A percentile compares a stretch with the other conserved stretches of the same genome.
Conservation (phyloP, 805 yeast species). For the Lipomyces sp. region DNA sequence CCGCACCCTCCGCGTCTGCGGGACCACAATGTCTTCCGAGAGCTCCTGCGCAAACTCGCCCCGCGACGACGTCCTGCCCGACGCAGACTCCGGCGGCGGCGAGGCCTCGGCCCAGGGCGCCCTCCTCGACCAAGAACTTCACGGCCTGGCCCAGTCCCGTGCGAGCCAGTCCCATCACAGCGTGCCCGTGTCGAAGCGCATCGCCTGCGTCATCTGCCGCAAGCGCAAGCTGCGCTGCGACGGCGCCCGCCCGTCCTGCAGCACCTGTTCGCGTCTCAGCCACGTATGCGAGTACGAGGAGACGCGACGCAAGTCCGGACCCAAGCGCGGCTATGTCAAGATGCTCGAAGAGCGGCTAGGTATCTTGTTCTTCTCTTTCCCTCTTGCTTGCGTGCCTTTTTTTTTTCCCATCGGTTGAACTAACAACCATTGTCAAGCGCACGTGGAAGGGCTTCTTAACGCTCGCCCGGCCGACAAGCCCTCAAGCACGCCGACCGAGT, state of each 20-base stretch:
- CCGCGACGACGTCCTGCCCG: no score
- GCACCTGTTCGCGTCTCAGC: slow-evolving; percentile 34
- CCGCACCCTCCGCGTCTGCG: no score
- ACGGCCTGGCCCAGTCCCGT: no score
- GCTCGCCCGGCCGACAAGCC: not conserved
- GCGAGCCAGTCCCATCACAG: no score
- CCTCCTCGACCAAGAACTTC: no score
- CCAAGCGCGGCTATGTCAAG: slow-evolving; percentile 38
- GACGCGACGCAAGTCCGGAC: slow-evolving; percentile 35
- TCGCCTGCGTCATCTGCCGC: slow-evolving; percentile 38
- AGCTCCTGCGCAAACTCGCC: no score
- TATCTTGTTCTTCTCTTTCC: not conserved
- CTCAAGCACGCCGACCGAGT: not conserved
- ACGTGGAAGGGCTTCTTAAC: slow-evolving; percentile 18
- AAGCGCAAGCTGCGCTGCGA: slow-evolving; percentile 38
- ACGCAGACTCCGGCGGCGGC: no score
- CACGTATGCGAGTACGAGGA: slow-evolving; percentile 37
- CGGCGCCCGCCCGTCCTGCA: slow-evolving; percentile 37
- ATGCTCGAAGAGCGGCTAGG: slow-evolving; percentile 35
- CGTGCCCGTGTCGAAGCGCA: slow-evolving; percentile 16
- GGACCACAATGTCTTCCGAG: no score
- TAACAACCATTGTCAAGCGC: slow-evolving; percentile 7
- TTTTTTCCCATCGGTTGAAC: not conserved
- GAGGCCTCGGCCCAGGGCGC: no score
- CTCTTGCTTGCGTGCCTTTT: not conserved